Percentiles rank a stretch among this genome's conserved stretches.
Evolutionary conservation across 768 basidiomycete genomes (phyloP).

Genomic region (Dacryopinax spathularia): DNA sequence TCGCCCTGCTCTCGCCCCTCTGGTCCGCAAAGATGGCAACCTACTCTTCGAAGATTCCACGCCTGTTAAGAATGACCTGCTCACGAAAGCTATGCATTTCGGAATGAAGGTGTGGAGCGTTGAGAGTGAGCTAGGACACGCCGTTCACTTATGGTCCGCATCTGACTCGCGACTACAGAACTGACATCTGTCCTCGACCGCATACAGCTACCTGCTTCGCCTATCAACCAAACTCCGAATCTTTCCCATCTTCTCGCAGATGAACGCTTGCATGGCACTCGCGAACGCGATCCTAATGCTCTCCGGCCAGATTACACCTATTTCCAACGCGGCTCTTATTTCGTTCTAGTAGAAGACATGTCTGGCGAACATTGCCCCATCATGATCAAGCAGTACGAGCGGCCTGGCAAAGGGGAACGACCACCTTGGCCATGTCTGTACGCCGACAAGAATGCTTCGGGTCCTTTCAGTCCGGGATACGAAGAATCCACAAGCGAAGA

Average conservation of each 20-base stretch:
- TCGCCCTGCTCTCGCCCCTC: neutral
- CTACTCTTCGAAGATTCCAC: constrained; percentile 20
- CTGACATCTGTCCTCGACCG: constrained; percentile 23
- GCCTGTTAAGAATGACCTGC: constrained; percentile 34
- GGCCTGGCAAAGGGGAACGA: constrained; percentile 35
- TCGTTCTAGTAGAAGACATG: constrained; percentile 85
- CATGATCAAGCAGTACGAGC: constrained; percentile 64
- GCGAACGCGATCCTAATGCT: constrained; percentile 83
- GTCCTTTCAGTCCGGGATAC: constrained; percentile 17
- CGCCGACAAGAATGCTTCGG: constrained; percentile 40
- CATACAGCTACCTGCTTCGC: constrained; percentile 18
- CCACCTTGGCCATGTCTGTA: constrained; percentile 73
- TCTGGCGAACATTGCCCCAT: constrained; percentile 72
- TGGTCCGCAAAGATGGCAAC: constrained; percentile 11
- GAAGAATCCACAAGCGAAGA: constrained; percentile 1
- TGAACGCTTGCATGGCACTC: constrained; percentile 70
- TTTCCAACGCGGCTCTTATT: constrained; percentile 59
- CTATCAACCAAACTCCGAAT: constrained; percentile 18
- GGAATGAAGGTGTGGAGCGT: constrained; percentile 81
- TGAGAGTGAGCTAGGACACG: constrained; percentile 22
- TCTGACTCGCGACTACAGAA: constrained; percentile 18
- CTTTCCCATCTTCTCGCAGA: constrained; percentile 42
- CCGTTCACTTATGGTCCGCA: neutral
- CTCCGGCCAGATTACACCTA: constrained; percentile 79
- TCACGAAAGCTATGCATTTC: constrained; percentile 51